Percentiles rank a stretch among this genome's conserved stretches.
phyloP scores from a whole-genome alignment of 2,329 filamentous ascomycete genomes.

The Trichoderma afroharzianum region DNA sequence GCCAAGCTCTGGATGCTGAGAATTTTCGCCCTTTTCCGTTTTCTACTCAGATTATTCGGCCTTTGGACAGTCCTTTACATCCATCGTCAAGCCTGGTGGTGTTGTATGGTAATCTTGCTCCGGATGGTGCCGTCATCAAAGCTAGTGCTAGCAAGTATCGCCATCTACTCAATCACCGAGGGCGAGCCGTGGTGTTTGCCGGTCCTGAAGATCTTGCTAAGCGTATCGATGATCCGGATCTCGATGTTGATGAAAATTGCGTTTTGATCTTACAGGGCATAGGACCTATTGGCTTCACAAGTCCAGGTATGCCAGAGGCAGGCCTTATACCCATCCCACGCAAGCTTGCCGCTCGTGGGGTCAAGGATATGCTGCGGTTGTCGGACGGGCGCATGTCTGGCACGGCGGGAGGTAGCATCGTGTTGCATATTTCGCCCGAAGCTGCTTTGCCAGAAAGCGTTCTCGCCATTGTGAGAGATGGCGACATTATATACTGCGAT shows the following conservation, averaged over 20 bases:
- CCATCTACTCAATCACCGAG: conserved; percentile 44
- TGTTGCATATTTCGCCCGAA: conserved; percentile 83
- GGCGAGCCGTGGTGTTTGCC: conserved; percentile 60
- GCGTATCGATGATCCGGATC: conserved; percentile 53
- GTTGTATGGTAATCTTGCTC: conserved; percentile 77
- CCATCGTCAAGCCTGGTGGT: conserved; percentile 76
- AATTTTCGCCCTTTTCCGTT: conserved; percentile 53
- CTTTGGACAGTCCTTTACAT: conserved; percentile 64
- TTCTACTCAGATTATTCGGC: conserved; percentile 55
- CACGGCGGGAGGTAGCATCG: conserved; percentile 84
- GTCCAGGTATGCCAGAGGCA: conserved; percentile 92
- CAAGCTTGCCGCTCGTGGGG: conserved; percentile 69
- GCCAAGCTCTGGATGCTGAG: conserved; percentile 69
- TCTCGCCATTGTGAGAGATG: conserved; percentile 71
- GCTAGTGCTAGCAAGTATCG: conserved; percentile 83
- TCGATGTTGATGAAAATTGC: conserved; percentile 57
- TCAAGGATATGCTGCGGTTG: conserved; percentile 77
- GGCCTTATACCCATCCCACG: conserved; percentile 62
- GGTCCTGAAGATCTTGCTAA: conserved; percentile 72
- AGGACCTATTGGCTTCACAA: conserved; percentile 69
- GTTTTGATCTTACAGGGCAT: conserved; percentile 86
- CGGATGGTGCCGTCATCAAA: conserved; percentile 80
- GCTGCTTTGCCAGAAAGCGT: conserved; percentile 72
- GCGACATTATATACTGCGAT: conserved; percentile 77
- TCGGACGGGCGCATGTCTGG: conserved; percentile 87